phyloP scores from a whole-genome alignment of 176 grass and related monocot species.

The Triticum monococcum region DNA sequence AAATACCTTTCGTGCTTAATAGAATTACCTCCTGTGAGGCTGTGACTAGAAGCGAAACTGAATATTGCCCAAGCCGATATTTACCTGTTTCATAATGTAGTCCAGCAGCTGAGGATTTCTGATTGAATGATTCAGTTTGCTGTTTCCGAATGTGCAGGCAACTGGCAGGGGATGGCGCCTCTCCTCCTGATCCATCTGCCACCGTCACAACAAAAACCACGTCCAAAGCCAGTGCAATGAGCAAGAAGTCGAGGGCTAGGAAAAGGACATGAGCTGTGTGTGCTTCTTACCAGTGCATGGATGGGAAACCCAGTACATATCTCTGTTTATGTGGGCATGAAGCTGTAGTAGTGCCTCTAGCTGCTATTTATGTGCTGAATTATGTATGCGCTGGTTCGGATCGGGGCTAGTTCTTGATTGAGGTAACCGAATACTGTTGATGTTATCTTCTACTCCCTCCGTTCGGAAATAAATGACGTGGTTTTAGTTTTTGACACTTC shows the following conservation, averaged over 20 bases:
- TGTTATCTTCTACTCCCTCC: no score
- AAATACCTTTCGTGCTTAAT: neutral
- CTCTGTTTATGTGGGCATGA: neutral
- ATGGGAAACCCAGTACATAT: neutral
- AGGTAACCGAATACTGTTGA: no score
- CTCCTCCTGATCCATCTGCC: neutral
- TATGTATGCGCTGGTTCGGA: no score
- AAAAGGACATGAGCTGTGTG: neutral
- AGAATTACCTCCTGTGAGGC: neutral
- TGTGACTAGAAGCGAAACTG: neutral
- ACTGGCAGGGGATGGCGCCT: neutral
- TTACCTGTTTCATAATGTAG: neutral
- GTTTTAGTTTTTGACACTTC: no score
- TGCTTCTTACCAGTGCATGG: no score
- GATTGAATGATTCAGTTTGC: neutral
- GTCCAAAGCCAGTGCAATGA: neutral
- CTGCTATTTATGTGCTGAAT: neutral
- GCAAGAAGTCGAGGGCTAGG: slow-evolving; percentile 6
- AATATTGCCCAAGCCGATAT: neutral
- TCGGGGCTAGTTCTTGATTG: no score
- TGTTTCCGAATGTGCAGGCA: neutral
- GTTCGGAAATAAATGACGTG: no score
- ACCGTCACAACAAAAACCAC: neutral
- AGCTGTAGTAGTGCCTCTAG: neutral
- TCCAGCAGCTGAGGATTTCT: neutral